Conservation (phyloP, 306 rosid genomes). For the Lagenaria siceraria region DNA sequence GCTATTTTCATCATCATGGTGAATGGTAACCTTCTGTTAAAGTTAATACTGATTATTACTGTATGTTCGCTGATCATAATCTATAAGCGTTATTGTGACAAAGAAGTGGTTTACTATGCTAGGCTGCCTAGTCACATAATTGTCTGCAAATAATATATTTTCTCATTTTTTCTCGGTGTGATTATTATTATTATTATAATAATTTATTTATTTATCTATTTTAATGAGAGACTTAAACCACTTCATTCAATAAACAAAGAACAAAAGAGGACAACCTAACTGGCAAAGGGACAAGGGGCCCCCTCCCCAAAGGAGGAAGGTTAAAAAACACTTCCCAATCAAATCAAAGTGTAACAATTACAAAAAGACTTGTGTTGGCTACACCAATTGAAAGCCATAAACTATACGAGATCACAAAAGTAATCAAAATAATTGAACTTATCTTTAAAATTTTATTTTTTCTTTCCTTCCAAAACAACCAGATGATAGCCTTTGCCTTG, state of each 20-base stretch:
- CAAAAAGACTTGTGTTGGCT: no score
- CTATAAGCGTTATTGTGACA: neutral
- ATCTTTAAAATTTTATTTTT: no score
- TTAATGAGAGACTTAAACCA: neutral
- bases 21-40: constrained; percentile 49
- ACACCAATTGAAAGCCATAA: no score
- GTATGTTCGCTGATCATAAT: neutral
- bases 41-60: neutral
- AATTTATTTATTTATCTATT: no score
- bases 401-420: no score
- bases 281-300: no score
- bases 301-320: no score
- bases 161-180: neutral
- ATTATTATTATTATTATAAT: neutral
- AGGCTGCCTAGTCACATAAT: neutral
- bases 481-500: no score
- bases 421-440: no score
- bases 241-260: neutral
- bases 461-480: no score
- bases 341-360: no score
- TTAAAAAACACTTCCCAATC: no score
- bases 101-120: neutral
- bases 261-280: neutral
- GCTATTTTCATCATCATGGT: constrained; percentile 85
- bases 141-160: neutral